A percentile compares a stretch with the other conserved stretches of the same genome.
These are phyloP conservation scores for Cutaneotrichosporon arboriforme DNA, from an alignment of 1,284 basidiomycete genomes.

Conservation along the genomic window DNA sequence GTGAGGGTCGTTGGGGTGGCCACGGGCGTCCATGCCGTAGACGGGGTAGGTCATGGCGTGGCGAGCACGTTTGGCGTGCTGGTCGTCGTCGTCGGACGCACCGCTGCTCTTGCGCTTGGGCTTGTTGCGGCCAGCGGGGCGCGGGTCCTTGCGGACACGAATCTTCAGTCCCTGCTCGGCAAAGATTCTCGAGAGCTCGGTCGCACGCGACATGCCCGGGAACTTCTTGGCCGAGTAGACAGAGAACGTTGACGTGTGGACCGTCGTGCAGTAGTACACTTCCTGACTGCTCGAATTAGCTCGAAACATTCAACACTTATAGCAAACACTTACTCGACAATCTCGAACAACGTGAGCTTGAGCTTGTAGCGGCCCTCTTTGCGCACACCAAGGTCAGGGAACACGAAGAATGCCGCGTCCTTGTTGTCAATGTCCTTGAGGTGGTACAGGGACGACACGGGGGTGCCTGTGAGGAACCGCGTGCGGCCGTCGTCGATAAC, in stretches of 20 bases:
- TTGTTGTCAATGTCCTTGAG: conserved; percentile 82
- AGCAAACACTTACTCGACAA: conserved; percentile 56
- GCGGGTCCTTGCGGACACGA: conserved; percentile 74
- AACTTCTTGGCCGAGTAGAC: conserved; percentile 90
- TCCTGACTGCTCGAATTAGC: conserved; percentile 55
- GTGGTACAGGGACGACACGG: conserved; percentile 90
- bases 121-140: conserved; percentile 15
- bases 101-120: conserved; percentile 19
- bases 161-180: conserved; percentile 92
- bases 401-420: conserved; percentile 87
- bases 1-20: conserved; percentile 11
- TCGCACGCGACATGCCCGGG: conserved; percentile 76
- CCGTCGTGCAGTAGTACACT: conserved; percentile 80
- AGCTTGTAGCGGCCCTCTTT: conserved; percentile 83
- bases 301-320: conserved; percentile 56
- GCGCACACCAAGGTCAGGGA: conserved; percentile 77
- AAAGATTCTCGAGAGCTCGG: conserved; percentile 75
- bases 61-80: conserved; percentile 8
- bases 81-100: conserved; percentile 17
- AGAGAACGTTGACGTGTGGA: conserved; percentile 78
- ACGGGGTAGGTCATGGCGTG: conserved; percentile 8
- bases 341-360: conserved; percentile 87
- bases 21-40: conserved; percentile 4
- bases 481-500: conserved; percentile 80
- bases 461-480: conserved; percentile 45